These are phyloP conservation scores for Microsporum canis DNA, from an alignment of 2,329 filamentous ascomycete genomes.

Conservation along the genomic window DNA sequence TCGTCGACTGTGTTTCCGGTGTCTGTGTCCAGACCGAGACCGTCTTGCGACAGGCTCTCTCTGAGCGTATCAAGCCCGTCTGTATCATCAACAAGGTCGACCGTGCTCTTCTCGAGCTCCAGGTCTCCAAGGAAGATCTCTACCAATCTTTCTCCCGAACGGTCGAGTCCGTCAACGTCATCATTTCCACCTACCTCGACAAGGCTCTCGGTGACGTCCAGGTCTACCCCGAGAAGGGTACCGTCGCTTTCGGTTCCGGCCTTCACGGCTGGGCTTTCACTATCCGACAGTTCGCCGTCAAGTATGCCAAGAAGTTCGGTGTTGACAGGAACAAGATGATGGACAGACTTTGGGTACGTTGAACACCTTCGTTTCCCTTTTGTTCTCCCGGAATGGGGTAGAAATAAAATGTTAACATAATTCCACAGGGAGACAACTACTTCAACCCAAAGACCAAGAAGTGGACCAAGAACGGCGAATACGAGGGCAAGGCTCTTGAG, in stretches of 20 bases:
- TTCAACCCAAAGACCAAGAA: constrained; percentile 99
- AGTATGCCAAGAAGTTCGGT: constrained; percentile 99
- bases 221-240: constrained; percentile 96
- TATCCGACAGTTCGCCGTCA: constrained; percentile 87
- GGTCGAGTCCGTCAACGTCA: constrained; percentile 99
- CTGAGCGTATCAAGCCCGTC: constrained; percentile 99
- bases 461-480: constrained; percentile 80
- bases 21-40: constrained; percentile 99
- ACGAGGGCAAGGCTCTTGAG: constrained; percentile 83
- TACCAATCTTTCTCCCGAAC: constrained; percentile 99
- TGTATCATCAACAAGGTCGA: constrained; percentile 99
- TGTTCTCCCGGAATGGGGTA: neutral
- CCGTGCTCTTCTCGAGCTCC: constrained; percentile 96
- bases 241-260: constrained; percentile 97
- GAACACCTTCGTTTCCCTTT: neutral
- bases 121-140: constrained; percentile 96
- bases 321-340: constrained; percentile 99
- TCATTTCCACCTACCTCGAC: constrained; percentile 98
- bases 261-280: constrained; percentile 99
- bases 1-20: constrained; percentile 99
- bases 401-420: neutral
- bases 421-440: constrained; percentile 74
- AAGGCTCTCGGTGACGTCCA: constrained; percentile 94
- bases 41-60: constrained; percentile 94
- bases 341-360: constrained; percentile 91